Conservation (phyloP, 75 land plant species). For the Pseudotsuga menziesii region DNA sequence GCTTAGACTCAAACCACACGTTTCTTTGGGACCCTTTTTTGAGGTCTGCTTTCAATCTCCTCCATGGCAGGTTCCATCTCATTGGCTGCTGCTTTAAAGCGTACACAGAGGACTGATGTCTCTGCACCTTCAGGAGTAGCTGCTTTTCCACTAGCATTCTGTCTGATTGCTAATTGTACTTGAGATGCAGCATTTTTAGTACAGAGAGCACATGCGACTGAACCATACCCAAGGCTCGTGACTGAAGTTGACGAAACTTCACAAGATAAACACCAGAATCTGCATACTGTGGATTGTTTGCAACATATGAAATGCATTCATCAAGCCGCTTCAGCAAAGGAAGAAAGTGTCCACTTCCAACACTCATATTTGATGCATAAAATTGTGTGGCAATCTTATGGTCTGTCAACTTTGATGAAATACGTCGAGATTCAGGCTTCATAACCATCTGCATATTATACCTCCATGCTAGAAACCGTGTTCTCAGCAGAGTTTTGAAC, state of each 20-base stretch:
- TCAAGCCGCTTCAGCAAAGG: slow-evolving; percentile 90
- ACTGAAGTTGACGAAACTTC: slow-evolving; percentile 95
- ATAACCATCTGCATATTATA: too few relatives aligned
- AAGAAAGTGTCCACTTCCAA: slow-evolving; percentile 74
- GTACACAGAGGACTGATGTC: slow-evolving; percentile 90
- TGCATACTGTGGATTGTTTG: slow-evolving; percentile 93
- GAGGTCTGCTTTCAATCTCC: too few relatives aligned
- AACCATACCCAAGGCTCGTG: slow-evolving; percentile 93
- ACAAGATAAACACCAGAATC: slow-evolving; percentile 92
- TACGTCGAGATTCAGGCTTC: too few relatives aligned
- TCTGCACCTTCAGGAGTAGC: slow-evolving; percentile 87
- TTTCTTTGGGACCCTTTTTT: too few relatives aligned
- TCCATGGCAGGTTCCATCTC: too few relatives aligned
- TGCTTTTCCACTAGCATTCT: slow-evolving; percentile 39
- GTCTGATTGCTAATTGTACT: slow-evolving; percentile 77
- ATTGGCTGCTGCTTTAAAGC: slow-evolving; percentile 96
- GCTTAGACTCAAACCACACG: too few relatives aligned
- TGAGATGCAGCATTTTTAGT: slow-evolving; percentile 73
- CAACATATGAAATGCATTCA: slow-evolving; percentile 91
- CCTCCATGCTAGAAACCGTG: too few relatives aligned
- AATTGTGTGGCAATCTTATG: slow-evolving; percentile 86
- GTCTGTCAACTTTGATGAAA: too few relatives aligned
- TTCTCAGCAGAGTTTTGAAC: too few relatives aligned
- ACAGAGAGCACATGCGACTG: slow-evolving; percentile 89
- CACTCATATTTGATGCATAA: slow-evolving; percentile 88